A percentile compares a stretch with the other conserved stretches of the same genome.
phyloP scores from a whole-genome alignment of 1,284 basidiomycete genomes.

The Ustilago xerochloae region DNA sequence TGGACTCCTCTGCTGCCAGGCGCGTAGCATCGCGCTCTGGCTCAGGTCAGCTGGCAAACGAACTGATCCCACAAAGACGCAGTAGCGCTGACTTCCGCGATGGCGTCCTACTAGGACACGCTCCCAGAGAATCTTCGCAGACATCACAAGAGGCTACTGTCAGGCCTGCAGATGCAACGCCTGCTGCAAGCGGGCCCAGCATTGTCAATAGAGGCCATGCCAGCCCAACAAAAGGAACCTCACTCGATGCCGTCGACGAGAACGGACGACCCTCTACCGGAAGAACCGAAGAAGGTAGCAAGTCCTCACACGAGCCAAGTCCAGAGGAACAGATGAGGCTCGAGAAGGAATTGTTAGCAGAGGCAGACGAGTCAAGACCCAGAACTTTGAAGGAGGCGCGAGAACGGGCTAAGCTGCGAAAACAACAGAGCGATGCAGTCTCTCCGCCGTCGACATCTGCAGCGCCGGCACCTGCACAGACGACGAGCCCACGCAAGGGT shows the following conservation, averaged over 20 bases:
- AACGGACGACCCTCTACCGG: not conserved
- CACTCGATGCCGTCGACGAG: constrained; percentile 14
- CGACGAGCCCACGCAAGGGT: constrained; percentile 15
- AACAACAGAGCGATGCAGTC: constrained; percentile 28
- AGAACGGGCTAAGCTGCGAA: constrained; percentile 44
- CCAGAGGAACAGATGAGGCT: constrained; percentile 41
- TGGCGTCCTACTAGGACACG: not conserved
- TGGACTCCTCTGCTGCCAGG: not conserved
- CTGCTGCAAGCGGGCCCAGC: not conserved
- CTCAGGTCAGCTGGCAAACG: constrained; percentile 12
- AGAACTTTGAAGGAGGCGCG: constrained; percentile 51
- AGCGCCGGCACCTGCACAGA: not conserved
- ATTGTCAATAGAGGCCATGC: not conserved
- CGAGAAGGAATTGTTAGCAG: constrained; percentile 36
- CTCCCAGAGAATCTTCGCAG: not conserved
- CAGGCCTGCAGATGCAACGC: not conserved
- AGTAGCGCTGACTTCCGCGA: constrained; percentile 30
- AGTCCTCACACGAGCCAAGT: constrained; percentile 22
- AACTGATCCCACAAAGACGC: constrained; percentile 18
- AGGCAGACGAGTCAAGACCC: constrained; percentile 34
- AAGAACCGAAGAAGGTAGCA: not conserved
- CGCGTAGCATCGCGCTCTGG: constrained; percentile 13
- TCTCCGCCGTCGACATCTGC: constrained; percentile 1
- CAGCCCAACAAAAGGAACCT: constrained; percentile 12
- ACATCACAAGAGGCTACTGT: not conserved